Evolutionary conservation across 2,329 filamentous ascomycete genomes (phyloP).

Genomic region (Sarocladiaceae sp.): DNA sequence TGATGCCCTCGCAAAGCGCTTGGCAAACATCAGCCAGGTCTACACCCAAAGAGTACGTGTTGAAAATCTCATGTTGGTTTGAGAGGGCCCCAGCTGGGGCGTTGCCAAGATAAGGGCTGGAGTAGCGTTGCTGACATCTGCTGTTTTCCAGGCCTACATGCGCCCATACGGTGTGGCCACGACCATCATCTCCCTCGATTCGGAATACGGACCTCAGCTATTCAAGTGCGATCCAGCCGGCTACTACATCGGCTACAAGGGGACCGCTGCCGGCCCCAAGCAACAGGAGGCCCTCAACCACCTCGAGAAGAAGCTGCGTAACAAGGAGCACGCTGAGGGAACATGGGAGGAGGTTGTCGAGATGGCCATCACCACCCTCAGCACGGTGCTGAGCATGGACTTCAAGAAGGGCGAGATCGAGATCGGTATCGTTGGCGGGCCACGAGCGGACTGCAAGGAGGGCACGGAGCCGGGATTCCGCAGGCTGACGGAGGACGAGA

Average conservation of each 20-base stretch:
- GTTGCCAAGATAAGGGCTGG: neutral
- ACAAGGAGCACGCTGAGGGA: conserved; percentile 90
- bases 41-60: conserved; percentile 83
- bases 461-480: conserved; percentile 76
- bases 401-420: conserved; percentile 99
- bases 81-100: neutral
- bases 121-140: conserved; percentile 17
- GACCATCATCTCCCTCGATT: conserved; percentile 89
- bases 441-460: conserved; percentile 73
- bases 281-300: conserved; percentile 98
- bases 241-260: conserved; percentile 98
- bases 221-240: conserved; percentile 98
- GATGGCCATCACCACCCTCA: conserved; percentile 89
- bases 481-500: conserved; percentile 91
- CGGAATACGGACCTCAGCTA: conserved; percentile 85
- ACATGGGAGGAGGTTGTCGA: conserved; percentile 97
- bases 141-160: conserved; percentile 81
- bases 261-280: conserved; percentile 92
- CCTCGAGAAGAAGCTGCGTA: conserved; percentile 99
- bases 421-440: conserved; percentile 92
- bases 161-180: conserved; percentile 92
- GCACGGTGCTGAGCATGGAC: conserved; percentile 94
- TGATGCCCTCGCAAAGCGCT: conserved; percentile 89
- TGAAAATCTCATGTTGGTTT: neutral
- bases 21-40: conserved; percentile 98